phyloP scores from a whole-genome alignment of 2,329 filamentous ascomycete genomes.

The Beauveria caledonica region DNA sequence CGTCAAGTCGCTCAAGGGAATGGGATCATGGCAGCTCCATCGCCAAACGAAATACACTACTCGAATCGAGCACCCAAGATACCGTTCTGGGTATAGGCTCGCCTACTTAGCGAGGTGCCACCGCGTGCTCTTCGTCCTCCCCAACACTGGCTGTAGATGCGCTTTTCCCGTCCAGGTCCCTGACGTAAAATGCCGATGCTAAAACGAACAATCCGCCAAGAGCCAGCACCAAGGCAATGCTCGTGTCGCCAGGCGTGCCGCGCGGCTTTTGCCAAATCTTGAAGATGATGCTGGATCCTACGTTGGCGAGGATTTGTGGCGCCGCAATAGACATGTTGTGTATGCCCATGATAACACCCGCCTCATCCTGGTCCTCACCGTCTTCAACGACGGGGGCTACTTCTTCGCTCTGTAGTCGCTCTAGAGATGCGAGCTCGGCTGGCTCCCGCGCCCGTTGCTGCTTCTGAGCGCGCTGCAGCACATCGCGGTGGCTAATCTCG shows the following conservation, averaged over 20 bases:
- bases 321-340: constrained; percentile 93
- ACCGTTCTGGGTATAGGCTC: neutral
- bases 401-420: neutral
- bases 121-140: constrained; percentile 35
- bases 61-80: neutral
- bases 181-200: constrained; percentile 65
- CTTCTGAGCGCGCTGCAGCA: constrained; percentile 36
- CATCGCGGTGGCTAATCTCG: constrained; percentile 78
- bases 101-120: constrained; percentile 15
- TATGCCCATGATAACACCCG: constrained; percentile 84
- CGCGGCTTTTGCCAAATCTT: constrained; percentile 78
- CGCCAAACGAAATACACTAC: neutral
- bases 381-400: constrained; percentile 25
- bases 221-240: constrained; percentile 77
- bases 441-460: constrained; percentile 14
- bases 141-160: constrained; percentile 28
- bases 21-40: neutral
- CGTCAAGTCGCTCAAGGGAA: neutral
- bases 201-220: constrained; percentile 75
- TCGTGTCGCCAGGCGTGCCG: constrained; percentile 75
- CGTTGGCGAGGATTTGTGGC: constrained; percentile 83
- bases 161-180: constrained; percentile 55
- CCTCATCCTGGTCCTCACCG: constrained; percentile 61
- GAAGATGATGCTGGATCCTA: constrained; percentile 80
- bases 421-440: neutral